Evolutionary conservation across 129 eudicot genomes (phyloP), one percentile per base, ranked within the genome.

Genomic region (Escallonia rubra): DNA sequence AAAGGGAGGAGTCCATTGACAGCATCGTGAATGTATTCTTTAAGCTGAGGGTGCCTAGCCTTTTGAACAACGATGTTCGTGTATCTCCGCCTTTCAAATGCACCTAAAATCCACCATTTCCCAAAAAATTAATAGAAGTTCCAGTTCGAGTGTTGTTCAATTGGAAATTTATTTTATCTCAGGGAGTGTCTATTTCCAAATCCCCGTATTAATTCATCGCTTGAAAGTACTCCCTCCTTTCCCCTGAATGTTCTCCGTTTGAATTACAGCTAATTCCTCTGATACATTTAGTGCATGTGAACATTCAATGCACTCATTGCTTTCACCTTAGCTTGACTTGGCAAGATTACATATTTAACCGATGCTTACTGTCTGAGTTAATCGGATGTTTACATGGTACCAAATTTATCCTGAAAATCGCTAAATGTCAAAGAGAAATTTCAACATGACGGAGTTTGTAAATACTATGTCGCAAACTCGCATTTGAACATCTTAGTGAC

Each of bases 11-110:
- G 90, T 8, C 79, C 74, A 71, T 67, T 65, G 57, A 93, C 88
- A 59, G 96, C 71, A 50, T 86, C 68, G 42, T 71, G 84, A 43
- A 93, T 86, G 59, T 93, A 93, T 0, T 77, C 80, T 55, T 76
- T 43, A 46, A 93, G 92, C 65, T 93, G 80, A 66, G 99, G 99
- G 71, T 93, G 92, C 11, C 77, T 79, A 40, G 99, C 96, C 70
- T 57, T 85, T 45, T 93, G 99, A 58, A 87, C 99, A 69, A 93
- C 90, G 0, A 93, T 45, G 73, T 93, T 93, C 95, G 89, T 76
- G 67, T 89, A 89, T 5, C 96, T 69, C 68, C 88, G 74, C 76
- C 96, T 86, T 66, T 89, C 99, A 61, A 84, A 93, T 48, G 96
- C 99, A 51, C 90, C 99, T 93, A 42, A 46, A 48, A 12, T 57